Evolutionary conservation across 2,329 filamentous ascomycete species (phyloP), one percentile per base, ranked within the genome.

Genomic region (Pseudocercospora fuligena): DNA sequence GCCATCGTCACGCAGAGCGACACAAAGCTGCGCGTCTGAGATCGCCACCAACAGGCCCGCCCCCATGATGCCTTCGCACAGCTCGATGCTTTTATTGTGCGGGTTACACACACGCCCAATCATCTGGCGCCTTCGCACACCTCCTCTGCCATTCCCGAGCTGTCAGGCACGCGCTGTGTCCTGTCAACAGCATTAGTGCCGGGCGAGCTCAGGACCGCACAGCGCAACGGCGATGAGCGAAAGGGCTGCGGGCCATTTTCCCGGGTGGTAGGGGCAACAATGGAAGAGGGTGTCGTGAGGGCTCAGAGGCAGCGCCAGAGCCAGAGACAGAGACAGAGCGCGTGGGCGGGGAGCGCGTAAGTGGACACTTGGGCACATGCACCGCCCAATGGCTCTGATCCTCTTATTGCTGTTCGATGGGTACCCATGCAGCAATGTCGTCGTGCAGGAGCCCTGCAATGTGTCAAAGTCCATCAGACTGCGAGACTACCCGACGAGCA

Each of bases 171-270:
- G 66, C 63, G 64, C 56, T 60, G 68, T 68, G 66, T 69, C 65
- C 69, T 68, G 68, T 71, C 66, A 68, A 70, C 69, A 65, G 68
- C 68, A 70, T 68, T 68, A 64, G 67, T 69, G 67, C 64, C 63
- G 63, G 19, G 54, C 16, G 19, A 40, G 54, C 29, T 57, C 14
- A 54, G 11, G 51, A 25, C 51, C 25, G 51, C 51, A 14, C 23
- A 16, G 51, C 9, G 9, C 51, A 25, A n/a, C 25, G 51, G 51
- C 51, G 51, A 29, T 23, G 21, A 31, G 51, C 51, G 51, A 54
- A 27, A 54, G 51, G 16, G 54, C 27, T 40, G 36, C 36, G 36
- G 16, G 36, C 36, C 36, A 40, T n/a, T 1, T 40, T 5, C 1
- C 36, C 14, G 36, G 36, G 36, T n/a, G 36, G 36, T 40, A n/a